phyloP scores from a whole-genome alignment of 805 yeast species.

The Lachancea nothofagi region DNA sequence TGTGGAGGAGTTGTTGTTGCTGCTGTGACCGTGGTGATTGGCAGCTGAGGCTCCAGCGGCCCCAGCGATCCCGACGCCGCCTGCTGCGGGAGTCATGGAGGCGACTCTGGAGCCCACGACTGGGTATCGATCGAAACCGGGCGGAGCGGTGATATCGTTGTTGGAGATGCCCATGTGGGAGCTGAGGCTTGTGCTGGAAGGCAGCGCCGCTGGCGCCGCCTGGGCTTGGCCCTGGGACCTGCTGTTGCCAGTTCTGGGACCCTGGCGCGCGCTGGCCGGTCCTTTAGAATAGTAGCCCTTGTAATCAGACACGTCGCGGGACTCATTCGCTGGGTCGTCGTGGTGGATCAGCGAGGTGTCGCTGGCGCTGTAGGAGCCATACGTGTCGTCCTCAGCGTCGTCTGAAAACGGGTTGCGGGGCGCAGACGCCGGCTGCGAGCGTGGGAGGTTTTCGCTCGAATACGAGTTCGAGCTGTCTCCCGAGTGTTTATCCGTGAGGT shows the following conservation, averaged over 20 bases:
- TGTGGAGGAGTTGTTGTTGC: slow-evolving; percentile 23
- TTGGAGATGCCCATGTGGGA: slow-evolving; percentile 12
- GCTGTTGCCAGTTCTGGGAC: neutral
- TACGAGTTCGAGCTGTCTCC: neutral
- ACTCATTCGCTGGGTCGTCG: neutral
- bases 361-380: slow-evolving; percentile 11
- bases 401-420: slow-evolving; percentile 13
- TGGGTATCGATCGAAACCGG: slow-evolving; percentile 66
- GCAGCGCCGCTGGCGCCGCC: slow-evolving; percentile 8
- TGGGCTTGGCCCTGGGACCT: neutral
- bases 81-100: slow-evolving; percentile 40
- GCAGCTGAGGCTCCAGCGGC: slow-evolving; percentile 10
- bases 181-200: slow-evolving; percentile 12
- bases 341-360: slow-evolving; percentile 12
- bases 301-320: slow-evolving; percentile 22
- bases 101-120: slow-evolving; percentile 51
- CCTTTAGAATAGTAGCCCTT: slow-evolving; percentile 31
- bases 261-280: slow-evolving; percentile 8
- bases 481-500: slow-evolving; percentile 15
- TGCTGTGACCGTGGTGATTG: slow-evolving; percentile 14
- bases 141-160: slow-evolving; percentile 37
- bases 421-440: neutral
- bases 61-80: neutral
- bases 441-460: slow-evolving; percentile 1
- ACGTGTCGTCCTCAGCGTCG: slow-evolving; percentile 12